Evolutionary conservation across 2,329 filamentous ascomycete species (phyloP), one percentile per base, ranked within the genome.

Genomic region (Tolypocladium endophyticum): DNA sequence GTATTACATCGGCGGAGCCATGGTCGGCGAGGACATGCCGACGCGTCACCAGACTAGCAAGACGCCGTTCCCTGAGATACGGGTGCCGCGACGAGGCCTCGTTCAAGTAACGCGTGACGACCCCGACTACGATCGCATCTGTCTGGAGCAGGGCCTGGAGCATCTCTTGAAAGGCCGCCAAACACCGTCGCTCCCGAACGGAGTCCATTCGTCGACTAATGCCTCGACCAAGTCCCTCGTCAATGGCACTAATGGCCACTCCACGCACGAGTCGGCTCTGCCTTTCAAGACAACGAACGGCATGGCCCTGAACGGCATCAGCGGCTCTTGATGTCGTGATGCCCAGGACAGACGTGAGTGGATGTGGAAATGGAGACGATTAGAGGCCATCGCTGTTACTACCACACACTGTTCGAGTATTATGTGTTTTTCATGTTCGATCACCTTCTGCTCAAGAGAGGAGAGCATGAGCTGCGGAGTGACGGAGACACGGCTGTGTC

Each of bases 1-100:
- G 67, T 81, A 84, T 66, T 87, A 81, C 64, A 64, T 84, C 64
- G 81, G 86, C 65, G 85, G 85, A 38, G 64, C 72, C 11, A 68
- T 84, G 38, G 73, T 83, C 14, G 74, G 75, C 41, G 83, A 87
- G 66, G 78, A 81, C 35, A 72, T 74, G 60, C 78, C 81, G 0
- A 74, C 74, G 36, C 69, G 74, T 33, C 74, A 77, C 58, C 73
- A 76, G 53, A 77, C 79, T 16, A 83, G 81, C 73, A 77, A 72
- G 59, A 77, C 76, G 14, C 82, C 84, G 3, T 83, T 83, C 64
- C 79, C 79, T 8, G 81, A 84, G 60, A 74, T 75, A 33, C 77
- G 79, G 45, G 79, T 84, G 20, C 83, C 83, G 4, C 79, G 84
- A 43, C 78, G 81, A 39, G 78, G 83, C 6, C 66, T 86, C 16